phyloP scores from a whole-genome alignment of 2,329 filamentous ascomycete genomes.

The Chrysosporium keratinophilum region DNA sequence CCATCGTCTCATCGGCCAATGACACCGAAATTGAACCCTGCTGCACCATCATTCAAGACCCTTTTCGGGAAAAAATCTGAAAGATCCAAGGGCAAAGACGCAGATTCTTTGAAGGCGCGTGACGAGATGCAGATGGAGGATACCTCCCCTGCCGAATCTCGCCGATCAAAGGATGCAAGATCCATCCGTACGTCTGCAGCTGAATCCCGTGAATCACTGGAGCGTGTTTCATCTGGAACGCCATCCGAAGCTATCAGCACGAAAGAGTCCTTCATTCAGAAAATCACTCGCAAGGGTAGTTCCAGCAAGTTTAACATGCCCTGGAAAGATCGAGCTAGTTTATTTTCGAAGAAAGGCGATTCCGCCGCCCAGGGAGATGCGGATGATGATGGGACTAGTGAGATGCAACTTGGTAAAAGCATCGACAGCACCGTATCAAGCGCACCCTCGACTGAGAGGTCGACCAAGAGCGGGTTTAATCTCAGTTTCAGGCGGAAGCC shows the following conservation, averaged over 20 bases:
- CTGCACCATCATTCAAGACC: slow-evolving; percentile 77
- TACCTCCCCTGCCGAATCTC: slow-evolving; percentile 36
- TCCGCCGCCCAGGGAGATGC: slow-evolving; percentile 31
- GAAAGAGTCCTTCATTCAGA: slow-evolving; percentile 44
- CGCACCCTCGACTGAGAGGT: slow-evolving; percentile 35
- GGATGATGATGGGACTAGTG: slow-evolving; percentile 34
- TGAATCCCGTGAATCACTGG: slow-evolving; percentile 40
- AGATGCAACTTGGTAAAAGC: slow-evolving; percentile 36
- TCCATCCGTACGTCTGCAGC: slow-evolving; percentile 38
- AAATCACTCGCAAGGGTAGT: slow-evolving; percentile 42
- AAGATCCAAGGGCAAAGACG: slow-evolving; percentile 24
- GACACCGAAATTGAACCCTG: slow-evolving; percentile 64
- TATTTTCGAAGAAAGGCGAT: slow-evolving; percentile 40
- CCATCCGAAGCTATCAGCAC: slow-evolving; percentile 32
- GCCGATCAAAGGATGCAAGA: slow-evolving; percentile 36
- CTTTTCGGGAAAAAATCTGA: slow-evolving; percentile 49
- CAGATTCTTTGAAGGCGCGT: slow-evolving; percentile 20
- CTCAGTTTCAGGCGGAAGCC: slow-evolving; percentile 41
- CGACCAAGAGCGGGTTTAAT: slow-evolving; percentile 35
- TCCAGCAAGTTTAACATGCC: slow-evolving; percentile 43
- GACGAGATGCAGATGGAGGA: slow-evolving; percentile 22
- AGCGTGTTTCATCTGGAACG: slow-evolving; percentile 36
- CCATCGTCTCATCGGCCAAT: slow-evolving; percentile 45
- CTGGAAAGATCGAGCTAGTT: slow-evolving; percentile 41
- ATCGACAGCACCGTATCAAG: slow-evolving; percentile 35